These are phyloP conservation scores for Heracleum sosnowskyi DNA, from an alignment of 129 eudicot species.

Conservation along the genomic window DNA sequence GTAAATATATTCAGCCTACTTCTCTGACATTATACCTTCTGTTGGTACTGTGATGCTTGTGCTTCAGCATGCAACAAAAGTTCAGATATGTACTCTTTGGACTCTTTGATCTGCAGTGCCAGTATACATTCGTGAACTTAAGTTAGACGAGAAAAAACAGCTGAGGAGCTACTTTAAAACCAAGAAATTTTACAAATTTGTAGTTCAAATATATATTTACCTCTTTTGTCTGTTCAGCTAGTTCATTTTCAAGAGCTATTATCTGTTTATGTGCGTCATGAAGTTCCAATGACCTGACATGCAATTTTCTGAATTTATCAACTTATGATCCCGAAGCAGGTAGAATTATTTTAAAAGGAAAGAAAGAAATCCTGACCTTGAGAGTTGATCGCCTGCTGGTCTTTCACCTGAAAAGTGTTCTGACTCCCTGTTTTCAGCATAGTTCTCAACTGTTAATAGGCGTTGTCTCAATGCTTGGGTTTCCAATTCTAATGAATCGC, in stretches of 20 bases:
- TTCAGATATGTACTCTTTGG: constrained; percentile 62
- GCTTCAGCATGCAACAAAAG: constrained; percentile 78
- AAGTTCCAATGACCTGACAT: constrained; percentile 43
- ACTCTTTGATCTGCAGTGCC: constrained; percentile 52
- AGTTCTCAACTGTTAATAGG: constrained; percentile 48
- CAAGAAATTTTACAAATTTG: background rate
- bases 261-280: constrained; percentile 39
- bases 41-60: constrained; percentile 78
- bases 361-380: constrained; percentile 36
- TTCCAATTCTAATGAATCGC: constrained; percentile 62
- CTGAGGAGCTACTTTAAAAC: constrained; percentile 1
- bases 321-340: background rate
- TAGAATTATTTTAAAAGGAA: constrained; percentile 7
- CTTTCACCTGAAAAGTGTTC: constrained; percentile 17
- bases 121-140: constrained; percentile 1
- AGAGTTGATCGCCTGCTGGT: constrained; percentile 37
- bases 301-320: constrained; percentile 32
- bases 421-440: constrained; percentile 37
- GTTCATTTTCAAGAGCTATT: constrained; percentile 60
- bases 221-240: constrained; percentile 50
- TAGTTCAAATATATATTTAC: constrained; percentile 18
- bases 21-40: constrained; percentile 42
- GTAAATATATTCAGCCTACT: constrained; percentile 3
- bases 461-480: constrained; percentile 53
- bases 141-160: constrained; percentile 5